Percentiles rank a stretch among this genome's conserved stretches.
Conservation (phyloP, 805 yeast species). For the Naumovozyma baii region DNA sequence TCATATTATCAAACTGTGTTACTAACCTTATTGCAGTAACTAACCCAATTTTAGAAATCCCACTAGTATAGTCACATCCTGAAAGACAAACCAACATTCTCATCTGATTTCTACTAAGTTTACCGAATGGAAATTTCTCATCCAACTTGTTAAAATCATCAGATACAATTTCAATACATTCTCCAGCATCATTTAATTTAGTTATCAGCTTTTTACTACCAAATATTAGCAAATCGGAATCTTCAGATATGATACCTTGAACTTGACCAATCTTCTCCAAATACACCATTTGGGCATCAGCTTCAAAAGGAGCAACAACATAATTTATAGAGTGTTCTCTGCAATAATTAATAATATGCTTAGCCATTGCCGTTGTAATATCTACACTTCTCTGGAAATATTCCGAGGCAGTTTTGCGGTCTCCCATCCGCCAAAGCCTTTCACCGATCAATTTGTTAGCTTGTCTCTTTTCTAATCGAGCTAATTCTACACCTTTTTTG, state of each 20-base stretch:
- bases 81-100: constrained; percentile 71
- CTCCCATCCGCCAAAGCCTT: constrained; percentile 39
- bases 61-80: constrained; percentile 91
- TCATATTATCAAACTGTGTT: constrained; percentile 36
- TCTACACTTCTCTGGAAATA: constrained; percentile 68
- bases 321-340: constrained; percentile 48
- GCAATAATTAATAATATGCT: constrained; percentile 62
- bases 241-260: constrained; percentile 83
- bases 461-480: constrained; percentile 45
- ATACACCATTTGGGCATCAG: constrained; percentile 91
- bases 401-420: constrained; percentile 46
- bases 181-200: constrained; percentile 59
- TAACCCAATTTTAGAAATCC: constrained; percentile 70
- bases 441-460: constrained; percentile 50
- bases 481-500: constrained; percentile 58
- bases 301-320: constrained; percentile 95
- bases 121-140: constrained; percentile 37
- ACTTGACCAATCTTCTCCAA: constrained; percentile 64
- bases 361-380: constrained; percentile 83
- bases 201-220: constrained; percentile 72
- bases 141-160: constrained; percentile 40
- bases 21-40: constrained; percentile 59
- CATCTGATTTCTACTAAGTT: constrained; percentile 46
- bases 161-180: constrained; percentile 56
- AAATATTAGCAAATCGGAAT: constrained; percentile 80